Conservation (phyloP, 2,329 filamentous ascomycete genomes). For the Fusarium algeriense region DNA sequence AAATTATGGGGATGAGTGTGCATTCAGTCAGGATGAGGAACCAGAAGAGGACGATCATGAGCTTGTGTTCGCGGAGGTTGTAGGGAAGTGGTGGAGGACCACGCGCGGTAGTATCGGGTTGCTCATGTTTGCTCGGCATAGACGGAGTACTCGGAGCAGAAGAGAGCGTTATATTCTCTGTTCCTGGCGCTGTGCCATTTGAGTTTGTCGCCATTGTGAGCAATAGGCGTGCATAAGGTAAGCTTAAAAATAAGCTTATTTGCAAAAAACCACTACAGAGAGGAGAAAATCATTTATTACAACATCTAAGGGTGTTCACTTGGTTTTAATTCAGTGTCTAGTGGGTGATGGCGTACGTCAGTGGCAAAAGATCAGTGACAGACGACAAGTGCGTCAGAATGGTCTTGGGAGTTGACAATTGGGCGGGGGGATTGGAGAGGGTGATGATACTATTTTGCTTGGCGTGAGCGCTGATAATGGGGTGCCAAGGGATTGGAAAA, state of each 20-base stretch:
- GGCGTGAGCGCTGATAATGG: constrained; percentile 14
- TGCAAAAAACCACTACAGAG: too few relatives aligned
- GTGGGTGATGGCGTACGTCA: constrained; percentile 13
- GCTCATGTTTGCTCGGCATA: constrained; percentile 7
- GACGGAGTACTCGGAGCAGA: constrained; percentile 16
- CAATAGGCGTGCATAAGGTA: constrained; percentile 21
- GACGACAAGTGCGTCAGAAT: background rate
- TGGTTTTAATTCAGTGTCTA: background rate
- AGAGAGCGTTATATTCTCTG: constrained; percentile 2
- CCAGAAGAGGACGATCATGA: constrained; percentile 41
- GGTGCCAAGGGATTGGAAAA: constrained; percentile 17
- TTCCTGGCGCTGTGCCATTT: background rate
- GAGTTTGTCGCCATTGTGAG: background rate
- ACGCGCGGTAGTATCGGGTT: background rate
- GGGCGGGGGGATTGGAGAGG: background rate
- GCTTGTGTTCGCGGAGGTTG: constrained; percentile 44
- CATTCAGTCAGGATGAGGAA: constrained; percentile 43
- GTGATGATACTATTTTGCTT: constrained; percentile 30
- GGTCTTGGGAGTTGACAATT: background rate
- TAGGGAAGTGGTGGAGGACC: constrained; percentile 37
- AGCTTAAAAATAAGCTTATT: constrained; percentile 38
- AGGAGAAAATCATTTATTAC: background rate
- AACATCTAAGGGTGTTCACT: background rate
- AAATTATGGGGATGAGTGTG: constrained; percentile 56
- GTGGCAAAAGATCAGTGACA: constrained; percentile 6